Base-by-base conservation (phyloP, 306 rosid species). In the Quercus mongolica region DNA sequence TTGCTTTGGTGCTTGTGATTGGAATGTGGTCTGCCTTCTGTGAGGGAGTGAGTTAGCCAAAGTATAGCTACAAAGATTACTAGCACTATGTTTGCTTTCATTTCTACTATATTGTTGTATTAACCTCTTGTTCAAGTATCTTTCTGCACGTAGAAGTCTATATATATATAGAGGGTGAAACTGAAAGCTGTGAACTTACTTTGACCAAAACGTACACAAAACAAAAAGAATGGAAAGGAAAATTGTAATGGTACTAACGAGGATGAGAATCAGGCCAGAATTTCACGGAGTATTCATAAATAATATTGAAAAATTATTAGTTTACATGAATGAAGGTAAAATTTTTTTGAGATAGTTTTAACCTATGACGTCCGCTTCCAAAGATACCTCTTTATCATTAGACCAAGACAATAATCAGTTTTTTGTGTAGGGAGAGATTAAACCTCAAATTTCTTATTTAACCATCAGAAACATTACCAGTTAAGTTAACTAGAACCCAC, bases 31-130 rank as follows among this genome's bases (percentile, higher is more conserved):
- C 20, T 73, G 3, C 78, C 86, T 79, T 88, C 90, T 71, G 78
- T 76, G 3, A 88, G 79, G 54, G 83, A 44, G 3, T 72, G 80
- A 10, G 77, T 81, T 74, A 88, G 70, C 80, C 90, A 76, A 75
- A 92, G 64, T 77, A 90, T 74, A 35, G 84, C 70, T 18, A 88
- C 30, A 23, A 87, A 33, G 79, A 54, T 0, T 71, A 61, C 28
- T 21, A 85, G 81, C 74, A 80, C 80, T 51, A 21, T 15, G 70
- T 72, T 84, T 78, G 84, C 74, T 80, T 86, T 92, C 98, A 94
- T 94, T 84, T 87, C 69, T 76, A 52, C 5, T 57, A n/a, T 26
- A 17, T 64, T 33, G 1, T 64, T 71, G 12, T n/a, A 3, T 28
- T 41, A 31, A n/a, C 41, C 25, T 56, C 6, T 10, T 15, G 64